These are phyloP conservation scores for Castanea sativa DNA, from an alignment of 306 rosid species.

Conservation along the genomic window DNA sequence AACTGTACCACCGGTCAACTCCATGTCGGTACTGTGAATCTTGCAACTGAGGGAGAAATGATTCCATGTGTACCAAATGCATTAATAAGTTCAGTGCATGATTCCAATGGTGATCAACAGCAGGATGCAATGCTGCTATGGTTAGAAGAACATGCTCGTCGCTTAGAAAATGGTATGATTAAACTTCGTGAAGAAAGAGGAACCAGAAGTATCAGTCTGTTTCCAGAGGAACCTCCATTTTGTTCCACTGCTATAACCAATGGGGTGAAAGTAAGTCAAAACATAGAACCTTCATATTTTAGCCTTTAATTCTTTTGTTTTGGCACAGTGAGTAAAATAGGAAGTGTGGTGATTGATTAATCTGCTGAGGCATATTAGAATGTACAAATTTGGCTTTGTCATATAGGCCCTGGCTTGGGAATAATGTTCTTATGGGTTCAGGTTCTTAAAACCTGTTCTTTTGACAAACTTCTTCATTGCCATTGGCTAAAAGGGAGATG, in stretches of 20 bases:
- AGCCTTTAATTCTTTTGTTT: conserved; percentile 4
- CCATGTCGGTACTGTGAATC: conserved; percentile 60
- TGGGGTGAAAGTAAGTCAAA: conserved; percentile 66
- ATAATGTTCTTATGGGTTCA: background rate
- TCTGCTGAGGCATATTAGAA: conserved; percentile 15
- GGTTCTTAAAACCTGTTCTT: background rate
- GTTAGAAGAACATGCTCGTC: conserved; percentile 88
- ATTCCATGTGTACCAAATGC: conserved; percentile 76
- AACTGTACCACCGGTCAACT: conserved; percentile 72
- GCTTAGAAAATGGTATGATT: conserved; percentile 66
- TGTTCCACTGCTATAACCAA: conserved; percentile 75
- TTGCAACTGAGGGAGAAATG: conserved; percentile 52
- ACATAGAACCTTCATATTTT: background rate
- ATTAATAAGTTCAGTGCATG: conserved; percentile 47
- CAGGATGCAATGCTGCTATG: conserved; percentile 88
- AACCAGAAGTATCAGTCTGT: conserved; percentile 54
- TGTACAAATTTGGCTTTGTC: conserved; percentile 1
- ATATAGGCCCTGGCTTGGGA: conserved; percentile 6
- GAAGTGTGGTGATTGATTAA: background rate
- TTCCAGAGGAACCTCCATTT: conserved; percentile 72
- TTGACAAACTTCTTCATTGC: background rate
- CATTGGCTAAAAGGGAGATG: background rate
- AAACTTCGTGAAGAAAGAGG: conserved; percentile 47
- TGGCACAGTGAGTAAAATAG: conserved; percentile 3
- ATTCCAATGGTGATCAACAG: conserved; percentile 35